Evolutionary conservation across 495 filamentous ascomycete species (phyloP), one percentile per base, ranked within the genome.

Genomic region (Tuber microsphaerosporum): DNA sequence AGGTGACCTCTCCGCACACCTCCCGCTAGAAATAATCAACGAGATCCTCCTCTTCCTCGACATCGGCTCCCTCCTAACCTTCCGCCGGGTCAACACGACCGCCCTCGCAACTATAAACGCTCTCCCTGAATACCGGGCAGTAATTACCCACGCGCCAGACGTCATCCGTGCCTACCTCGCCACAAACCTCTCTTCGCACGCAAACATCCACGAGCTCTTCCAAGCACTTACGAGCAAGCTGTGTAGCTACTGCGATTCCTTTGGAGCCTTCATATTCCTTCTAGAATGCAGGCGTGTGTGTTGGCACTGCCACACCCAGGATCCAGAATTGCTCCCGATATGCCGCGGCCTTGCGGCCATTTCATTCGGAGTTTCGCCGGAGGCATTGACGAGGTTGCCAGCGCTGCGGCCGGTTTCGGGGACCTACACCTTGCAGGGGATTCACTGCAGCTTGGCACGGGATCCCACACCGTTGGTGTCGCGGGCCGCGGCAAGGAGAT

Each of bases 261-360:
- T 79, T 43, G 77, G 77, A 2, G 72, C 39, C 22, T 79, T 79
- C 43, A 72, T 79, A 20, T 79, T 78, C 43, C 48, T 79, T n/a
- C 77, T 73, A 14, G 74, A 79, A 48, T 79, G 77, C 37, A 71
- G 70, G 16, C 72, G 77, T n/a, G 77, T 75, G 51, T 79, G 77
- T 26, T 79, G 77, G 77, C 75, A 75, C 8, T 79, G 77, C 69
- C 75, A 77, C 37, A 79, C 77, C 14, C 77, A 79, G 69, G 75
- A 79, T 34, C 77, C 77, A 22, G 77, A 79, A 75, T 76, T 79
- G 9, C 72, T 79, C 42, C 76, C 76, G 7, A 56, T 79, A 20
- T 69, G 75, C 7, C 31, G 69, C 8, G 69, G 69, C 20, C 75
- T 77, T 39, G 77, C 77, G 26, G 48, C 39, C 12, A 56, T 70